Evolutionary conservation across 306 rosid genomes (phyloP).

Genomic region (Trifolium fragiferum): DNA sequence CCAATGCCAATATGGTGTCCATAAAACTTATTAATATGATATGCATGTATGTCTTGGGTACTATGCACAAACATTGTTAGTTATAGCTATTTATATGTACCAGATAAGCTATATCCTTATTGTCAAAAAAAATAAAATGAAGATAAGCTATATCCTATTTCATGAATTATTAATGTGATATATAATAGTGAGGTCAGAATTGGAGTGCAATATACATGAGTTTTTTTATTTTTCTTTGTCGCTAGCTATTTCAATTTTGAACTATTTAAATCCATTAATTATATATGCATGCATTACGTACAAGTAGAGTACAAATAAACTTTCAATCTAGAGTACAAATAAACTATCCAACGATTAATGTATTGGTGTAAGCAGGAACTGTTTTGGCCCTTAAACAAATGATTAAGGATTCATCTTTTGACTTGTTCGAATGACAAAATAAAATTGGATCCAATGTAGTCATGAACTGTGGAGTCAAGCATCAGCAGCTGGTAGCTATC

Average conservation of each 20-base stretch:
- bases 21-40: background rate
- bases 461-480: too few relatives aligned
- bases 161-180: background rate
- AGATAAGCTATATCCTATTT: slow-evolving; percentile 3
- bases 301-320: background rate
- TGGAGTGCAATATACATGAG: background rate
- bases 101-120: background rate
- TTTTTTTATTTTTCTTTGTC: background rate
- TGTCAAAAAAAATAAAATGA: too few relatives aligned
- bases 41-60: background rate
- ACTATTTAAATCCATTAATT: background rate
- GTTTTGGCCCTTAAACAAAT: too few relatives aligned
- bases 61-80: background rate
- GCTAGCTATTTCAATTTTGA: background rate
- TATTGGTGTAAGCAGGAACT: too few relatives aligned
- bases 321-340: too few relatives aligned
- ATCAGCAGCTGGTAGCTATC: too few relatives aligned
- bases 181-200: background rate
- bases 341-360: too few relatives aligned
- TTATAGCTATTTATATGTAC: background rate
- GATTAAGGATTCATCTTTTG: too few relatives aligned
- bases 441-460: too few relatives aligned
- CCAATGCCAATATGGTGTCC: background rate
- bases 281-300: background rate
- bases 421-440: too few relatives aligned